Base-by-base conservation (phyloP, 345 rosid species). In the Euclidium syriacum region DNA sequence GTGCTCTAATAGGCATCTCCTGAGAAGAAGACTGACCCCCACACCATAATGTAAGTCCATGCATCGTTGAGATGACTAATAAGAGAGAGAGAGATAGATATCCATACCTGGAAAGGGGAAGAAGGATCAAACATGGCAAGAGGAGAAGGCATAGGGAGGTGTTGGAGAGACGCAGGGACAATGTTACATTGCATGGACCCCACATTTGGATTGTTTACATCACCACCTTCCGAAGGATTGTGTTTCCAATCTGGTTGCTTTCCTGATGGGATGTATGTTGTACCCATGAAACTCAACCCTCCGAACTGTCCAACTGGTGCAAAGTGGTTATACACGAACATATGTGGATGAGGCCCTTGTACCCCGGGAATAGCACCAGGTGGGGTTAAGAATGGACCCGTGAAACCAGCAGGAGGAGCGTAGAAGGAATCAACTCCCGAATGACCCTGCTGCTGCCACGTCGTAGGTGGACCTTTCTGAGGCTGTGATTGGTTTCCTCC, bases 241-340 rank as follows among this genome's bases (percentile, higher is more conserved):
- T 82, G 86, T 78, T 90, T 94, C 99, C 96, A 87, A 58, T 94
- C 99, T 52, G 92, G 90, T 71, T 94, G 99, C 64, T 88, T 86
- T 29, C 88, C 90, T 3, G 99, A 86, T 10, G 96, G 97, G 50
- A 94, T 80, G 61, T 85, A 88, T 10, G 97, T 83, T 8, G 97
- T 73, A 2, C 99, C 99, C 96, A 90, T 85, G 78, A 90, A 88
- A 80, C 97, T 87, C 80, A 90, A 73, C 54, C 98, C 96, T 71
- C 96, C 99, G 77, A 79, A 90, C 75, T 94, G 99, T 50, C 97
- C 96, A 70, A 90, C 90, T 12, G 97, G 99, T 34, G 99, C 96
- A 73, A 94, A 90, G 82, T 94, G 99, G 76, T 90, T 90, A 62
- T 90, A 94, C 40, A 94, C 87, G 49, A 95, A 85, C 97, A 90